Evolutionary conservation across 345 rosid genomes (phyloP).

Genomic region (Hypericum androsaemum): DNA sequence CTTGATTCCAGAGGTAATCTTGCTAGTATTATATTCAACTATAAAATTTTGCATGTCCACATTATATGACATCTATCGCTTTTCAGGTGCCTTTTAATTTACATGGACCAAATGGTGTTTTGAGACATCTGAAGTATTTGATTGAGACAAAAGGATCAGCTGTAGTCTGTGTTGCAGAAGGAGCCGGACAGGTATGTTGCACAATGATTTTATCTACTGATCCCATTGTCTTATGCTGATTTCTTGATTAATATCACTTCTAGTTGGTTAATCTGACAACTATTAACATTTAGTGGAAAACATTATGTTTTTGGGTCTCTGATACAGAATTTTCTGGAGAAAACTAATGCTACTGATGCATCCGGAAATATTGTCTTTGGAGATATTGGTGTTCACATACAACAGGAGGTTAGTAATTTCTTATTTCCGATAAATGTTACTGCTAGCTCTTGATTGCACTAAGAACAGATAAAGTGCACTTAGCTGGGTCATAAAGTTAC

Average conservation of each 20-base stretch:
- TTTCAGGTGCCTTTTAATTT: constrained; percentile 70
- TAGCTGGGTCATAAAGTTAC: no score
- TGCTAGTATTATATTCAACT: not conserved
- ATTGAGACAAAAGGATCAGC: constrained; percentile 95
- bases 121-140: constrained; percentile 78
- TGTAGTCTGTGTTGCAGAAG: constrained; percentile 96
- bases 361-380: constrained; percentile 85
- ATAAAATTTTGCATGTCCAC: not conserved
- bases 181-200: constrained; percentile 86
- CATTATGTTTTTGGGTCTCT: constrained; percentile 5
- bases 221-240: not conserved
- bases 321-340: constrained; percentile 60
- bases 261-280: not conserved
- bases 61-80: constrained; percentile 12
- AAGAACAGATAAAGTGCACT: no score
- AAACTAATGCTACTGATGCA: constrained; percentile 89
- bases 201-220: not conserved
- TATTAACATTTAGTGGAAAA: constrained; percentile 2
- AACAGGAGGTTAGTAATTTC: constrained; percentile 73
- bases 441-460: constrained; percentile 1
- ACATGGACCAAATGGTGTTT: constrained; percentile 84
- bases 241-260: no score
- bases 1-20: constrained; percentile 90
- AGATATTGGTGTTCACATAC: constrained; percentile 81
- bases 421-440: not conserved